phyloP scores from a whole-genome alignment of 1,139 yeast genomes.

The Groenewaldozyma sp. region DNA sequence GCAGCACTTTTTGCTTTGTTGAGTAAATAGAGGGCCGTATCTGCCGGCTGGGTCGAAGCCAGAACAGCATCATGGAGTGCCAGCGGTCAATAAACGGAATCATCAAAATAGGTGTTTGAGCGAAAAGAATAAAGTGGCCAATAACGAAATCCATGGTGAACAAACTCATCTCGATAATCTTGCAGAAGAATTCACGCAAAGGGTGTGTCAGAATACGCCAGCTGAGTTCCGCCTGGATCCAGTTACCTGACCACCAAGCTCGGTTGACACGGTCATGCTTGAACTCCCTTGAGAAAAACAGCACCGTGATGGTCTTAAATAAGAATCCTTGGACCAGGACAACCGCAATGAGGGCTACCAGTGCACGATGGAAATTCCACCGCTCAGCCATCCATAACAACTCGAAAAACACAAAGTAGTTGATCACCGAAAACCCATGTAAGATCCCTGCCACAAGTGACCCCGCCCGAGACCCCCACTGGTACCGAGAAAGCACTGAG shows the following conservation, averaged over 20 bases:
- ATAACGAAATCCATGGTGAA: constrained; percentile 66
- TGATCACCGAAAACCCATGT: constrained; percentile 64
- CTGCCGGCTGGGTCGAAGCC: constrained; percentile 62
- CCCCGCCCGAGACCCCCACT: constrained; percentile 57
- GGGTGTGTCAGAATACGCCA: constrained; percentile 56
- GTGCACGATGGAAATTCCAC: constrained; percentile 48
- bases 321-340: constrained; percentile 47
- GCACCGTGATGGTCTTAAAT: constrained; percentile 38
- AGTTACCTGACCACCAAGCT: constrained; percentile 85
- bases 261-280: constrained; percentile 46
- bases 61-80: constrained; percentile 73
- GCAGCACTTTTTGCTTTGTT: constrained; percentile 86
- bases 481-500: constrained; percentile 37
- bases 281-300: constrained; percentile 52
- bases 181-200: constrained; percentile 56
- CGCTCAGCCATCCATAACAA: constrained; percentile 54
- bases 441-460: constrained; percentile 89
- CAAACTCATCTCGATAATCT: constrained; percentile 55
- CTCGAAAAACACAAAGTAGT: constrained; percentile 49
- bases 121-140: constrained; percentile 53
- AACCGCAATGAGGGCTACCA: constrained; percentile 50
- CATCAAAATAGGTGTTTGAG: constrained; percentile 53
- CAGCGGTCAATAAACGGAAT: constrained; percentile 65
- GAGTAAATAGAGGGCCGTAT: constrained; percentile 58
- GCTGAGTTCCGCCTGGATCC: constrained; percentile 57